Percentiles rank a stretch among this genome's conserved stretches.
phyloP scores from a whole-genome alignment of 2,329 filamentous ascomycete genomes.

The Fonsecaea pedrosoi region DNA sequence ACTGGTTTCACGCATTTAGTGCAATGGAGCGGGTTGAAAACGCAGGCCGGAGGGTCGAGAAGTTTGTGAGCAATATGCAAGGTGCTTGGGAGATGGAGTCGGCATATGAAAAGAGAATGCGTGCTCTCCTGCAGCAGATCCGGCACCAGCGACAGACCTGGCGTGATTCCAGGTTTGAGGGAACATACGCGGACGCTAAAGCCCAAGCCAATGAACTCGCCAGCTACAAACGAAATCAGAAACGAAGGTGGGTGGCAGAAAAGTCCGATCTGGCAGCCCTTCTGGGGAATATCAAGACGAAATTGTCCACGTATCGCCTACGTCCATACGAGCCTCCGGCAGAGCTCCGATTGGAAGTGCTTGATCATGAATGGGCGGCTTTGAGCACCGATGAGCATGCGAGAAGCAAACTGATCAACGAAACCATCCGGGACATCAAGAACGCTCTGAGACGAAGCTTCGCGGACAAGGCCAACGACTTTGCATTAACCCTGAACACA shows the following conservation, averaged over 20 bases:
- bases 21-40: slow-evolving; percentile 99
- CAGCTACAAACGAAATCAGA: slow-evolving; percentile 86
- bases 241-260: slow-evolving; percentile 95
- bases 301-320: slow-evolving; percentile 91
- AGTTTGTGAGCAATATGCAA: slow-evolving; percentile 98
- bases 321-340: slow-evolving; percentile 88
- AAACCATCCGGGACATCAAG: slow-evolving; percentile 98
- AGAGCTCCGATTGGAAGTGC: slow-evolving; percentile 79
- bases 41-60: slow-evolving; percentile 92
- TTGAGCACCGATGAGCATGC: slow-evolving; percentile 84
- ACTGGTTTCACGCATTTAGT: slow-evolving; percentile 99
- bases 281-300: slow-evolving; percentile 98
- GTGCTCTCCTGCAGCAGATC: slow-evolving; percentile 77
- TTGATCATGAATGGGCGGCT: slow-evolving; percentile 81
- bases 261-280: slow-evolving; percentile 94
- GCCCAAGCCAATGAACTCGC: slow-evolving; percentile 81
- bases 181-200: slow-evolving; percentile 92
- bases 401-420: slow-evolving; percentile 92
- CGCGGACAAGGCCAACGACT: slow-evolving; percentile 97
- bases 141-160: slow-evolving; percentile 75
- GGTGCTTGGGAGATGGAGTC: slow-evolving; percentile 99
- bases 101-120: slow-evolving; percentile 90
- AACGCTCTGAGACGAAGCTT: slow-evolving; percentile 91
- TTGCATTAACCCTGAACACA: slow-evolving; percentile 92
- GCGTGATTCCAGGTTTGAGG: slow-evolving; percentile 82